Conservation (phyloP, 306 rosid genomes). For the Vicia sativa region DNA sequence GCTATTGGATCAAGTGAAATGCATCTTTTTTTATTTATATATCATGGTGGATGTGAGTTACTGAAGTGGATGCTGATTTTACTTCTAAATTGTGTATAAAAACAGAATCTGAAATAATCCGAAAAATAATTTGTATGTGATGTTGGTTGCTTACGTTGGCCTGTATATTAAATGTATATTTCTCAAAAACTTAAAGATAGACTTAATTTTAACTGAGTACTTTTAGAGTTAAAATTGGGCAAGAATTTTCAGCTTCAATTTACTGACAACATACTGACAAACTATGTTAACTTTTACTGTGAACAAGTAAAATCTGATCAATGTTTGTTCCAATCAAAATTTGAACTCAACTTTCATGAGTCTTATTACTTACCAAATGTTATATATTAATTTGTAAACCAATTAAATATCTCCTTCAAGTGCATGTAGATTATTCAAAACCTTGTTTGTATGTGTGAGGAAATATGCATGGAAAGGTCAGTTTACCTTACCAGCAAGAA, state of each 20-base stretch:
- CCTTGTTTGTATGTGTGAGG: not conserved
- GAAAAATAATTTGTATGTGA: slow-evolving; percentile 35
- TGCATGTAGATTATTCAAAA: slow-evolving; percentile 2
- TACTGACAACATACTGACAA: not conserved
- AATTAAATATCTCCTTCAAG: slow-evolving; percentile 1
- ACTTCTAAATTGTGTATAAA: slow-evolving; percentile 57
- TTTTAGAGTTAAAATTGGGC: not conserved
- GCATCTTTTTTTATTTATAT: slow-evolving; percentile 33
- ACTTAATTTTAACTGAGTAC: not conserved
- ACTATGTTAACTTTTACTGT: too few species aligned
- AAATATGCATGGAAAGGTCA: slow-evolving; percentile 12
- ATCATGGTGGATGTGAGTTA: slow-evolving; percentile 52
- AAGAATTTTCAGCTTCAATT: not conserved
- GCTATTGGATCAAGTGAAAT: slow-evolving; percentile 53
- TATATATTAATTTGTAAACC: not conserved
- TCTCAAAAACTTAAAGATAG: slow-evolving; percentile 1
- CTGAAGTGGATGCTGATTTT: slow-evolving; percentile 39
- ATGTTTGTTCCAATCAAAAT: not conserved
- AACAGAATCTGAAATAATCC: slow-evolving; percentile 43
- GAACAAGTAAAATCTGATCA: not conserved
- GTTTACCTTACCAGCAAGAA: not conserved
- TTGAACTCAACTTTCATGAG: not conserved
- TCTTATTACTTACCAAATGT: not conserved
- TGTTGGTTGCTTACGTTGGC: slow-evolving; percentile 29
- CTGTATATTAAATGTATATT: slow-evolving; percentile 11